These are phyloP conservation scores for Fusarium decemcellulare DNA, from an alignment of 2,329 filamentous ascomycete genomes.

Conservation along the genomic window DNA sequence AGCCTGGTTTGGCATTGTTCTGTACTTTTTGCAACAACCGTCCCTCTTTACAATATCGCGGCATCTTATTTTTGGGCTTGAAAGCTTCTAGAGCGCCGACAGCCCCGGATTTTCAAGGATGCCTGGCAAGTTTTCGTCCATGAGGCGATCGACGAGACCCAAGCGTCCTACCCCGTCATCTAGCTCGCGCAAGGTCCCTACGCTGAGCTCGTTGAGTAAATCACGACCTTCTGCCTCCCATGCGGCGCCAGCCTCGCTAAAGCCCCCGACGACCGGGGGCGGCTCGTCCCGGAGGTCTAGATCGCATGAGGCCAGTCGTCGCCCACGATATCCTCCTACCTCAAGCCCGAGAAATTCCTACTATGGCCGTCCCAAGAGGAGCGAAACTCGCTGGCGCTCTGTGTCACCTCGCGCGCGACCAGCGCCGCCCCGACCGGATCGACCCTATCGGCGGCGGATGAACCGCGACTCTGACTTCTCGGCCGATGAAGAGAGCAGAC, in stretches of 20 bases:
- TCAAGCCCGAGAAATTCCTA: conserved; percentile 31
- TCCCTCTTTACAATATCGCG: conserved; percentile 7
- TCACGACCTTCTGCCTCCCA: conserved; percentile 33
- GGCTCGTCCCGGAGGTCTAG: conserved; percentile 28
- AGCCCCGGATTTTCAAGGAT: conserved; percentile 7
- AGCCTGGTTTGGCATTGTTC: conserved; percentile 11
- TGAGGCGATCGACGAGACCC: conserved; percentile 31
- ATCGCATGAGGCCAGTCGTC: conserved; percentile 39
- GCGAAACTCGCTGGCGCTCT: conserved; percentile 29
- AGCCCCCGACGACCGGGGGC: conserved; percentile 13
- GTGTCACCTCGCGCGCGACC: conserved; percentile 36
- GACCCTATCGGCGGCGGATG: conserved; percentile 27
- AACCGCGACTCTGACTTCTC: conserved; percentile 44
- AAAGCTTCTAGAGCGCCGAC: not conserved
- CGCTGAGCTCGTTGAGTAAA: conserved; percentile 6
- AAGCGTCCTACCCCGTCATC: conserved; percentile 30
- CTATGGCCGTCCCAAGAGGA: conserved; percentile 26
- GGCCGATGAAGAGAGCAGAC: conserved; percentile 40
- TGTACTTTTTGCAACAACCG: conserved; percentile 4
- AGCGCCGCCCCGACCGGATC: conserved; percentile 8
- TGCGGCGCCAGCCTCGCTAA: conserved; percentile 8
- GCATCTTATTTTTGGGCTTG: not conserved
- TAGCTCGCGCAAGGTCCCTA: conserved; percentile 16
- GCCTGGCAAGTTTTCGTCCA: conserved; percentile 36
- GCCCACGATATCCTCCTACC: conserved; percentile 17